phyloP scores from a whole-genome alignment of 2,329 filamentous ascomycete genomes.

The Orbilia ellipsospora region DNA sequence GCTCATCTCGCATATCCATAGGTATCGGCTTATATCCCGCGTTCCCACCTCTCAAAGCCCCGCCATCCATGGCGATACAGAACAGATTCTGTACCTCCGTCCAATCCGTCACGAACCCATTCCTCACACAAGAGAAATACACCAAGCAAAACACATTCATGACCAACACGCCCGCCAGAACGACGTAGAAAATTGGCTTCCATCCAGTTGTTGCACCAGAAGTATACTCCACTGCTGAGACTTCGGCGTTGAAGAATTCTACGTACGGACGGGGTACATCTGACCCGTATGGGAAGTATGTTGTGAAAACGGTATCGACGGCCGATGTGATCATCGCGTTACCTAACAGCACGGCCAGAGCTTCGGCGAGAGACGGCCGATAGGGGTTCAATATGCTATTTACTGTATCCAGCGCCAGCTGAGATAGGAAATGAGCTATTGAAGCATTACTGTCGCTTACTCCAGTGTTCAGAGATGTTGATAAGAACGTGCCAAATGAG shows the following conservation, averaged over 20 bases:
- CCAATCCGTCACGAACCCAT: constrained; percentile 78
- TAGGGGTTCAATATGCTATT: constrained; percentile 64
- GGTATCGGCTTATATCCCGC: not conserved
- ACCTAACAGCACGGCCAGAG: constrained; percentile 75
- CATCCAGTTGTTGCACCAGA: constrained; percentile 72
- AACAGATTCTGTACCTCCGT: constrained; percentile 82
- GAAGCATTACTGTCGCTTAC: constrained; percentile 69
- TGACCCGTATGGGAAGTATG: constrained; percentile 68
- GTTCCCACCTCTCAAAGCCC: constrained; percentile 9
- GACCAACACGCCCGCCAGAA: constrained; percentile 74
- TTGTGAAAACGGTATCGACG: constrained; percentile 71
- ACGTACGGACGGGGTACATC: constrained; percentile 56
- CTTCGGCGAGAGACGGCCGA: constrained; percentile 77
- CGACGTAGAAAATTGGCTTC: constrained; percentile 75
- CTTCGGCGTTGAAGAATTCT: constrained; percentile 72
- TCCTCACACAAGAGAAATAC: constrained; percentile 70
- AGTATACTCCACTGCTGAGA: constrained; percentile 76
- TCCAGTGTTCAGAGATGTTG: constrained; percentile 71
- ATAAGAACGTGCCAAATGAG: constrained; percentile 9
- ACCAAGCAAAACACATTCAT: constrained; percentile 74
- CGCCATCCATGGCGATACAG: constrained; percentile 53
- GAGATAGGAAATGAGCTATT: constrained; percentile 70
- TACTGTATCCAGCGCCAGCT: constrained; percentile 66
- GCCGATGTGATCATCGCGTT: constrained; percentile 73
- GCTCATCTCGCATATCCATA: not conserved